These are phyloP conservation scores for Hippophae tibetana DNA, from an alignment of 306 rosid genomes.

Conservation along the genomic window DNA sequence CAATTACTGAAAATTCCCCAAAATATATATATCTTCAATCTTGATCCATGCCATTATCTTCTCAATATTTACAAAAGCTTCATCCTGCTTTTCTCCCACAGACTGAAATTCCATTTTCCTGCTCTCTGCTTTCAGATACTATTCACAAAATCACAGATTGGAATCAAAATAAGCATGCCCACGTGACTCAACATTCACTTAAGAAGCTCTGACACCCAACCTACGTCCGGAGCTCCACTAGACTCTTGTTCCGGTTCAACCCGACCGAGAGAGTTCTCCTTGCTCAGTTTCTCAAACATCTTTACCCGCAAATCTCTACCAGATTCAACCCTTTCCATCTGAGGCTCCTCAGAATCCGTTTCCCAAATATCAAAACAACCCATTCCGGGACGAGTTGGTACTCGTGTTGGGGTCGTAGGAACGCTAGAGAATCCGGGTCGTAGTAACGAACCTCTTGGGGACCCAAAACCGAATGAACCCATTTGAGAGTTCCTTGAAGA, in stretches of 20 bases:
- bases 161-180: not conserved
- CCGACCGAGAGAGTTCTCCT: constrained; percentile 53
- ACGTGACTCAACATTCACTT: constrained; percentile 21
- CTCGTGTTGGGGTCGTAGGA: constrained; percentile 63
- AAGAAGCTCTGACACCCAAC: constrained; percentile 74
- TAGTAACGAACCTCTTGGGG: constrained; percentile 54
- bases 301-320: constrained; percentile 64
- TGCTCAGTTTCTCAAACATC: constrained; percentile 80
- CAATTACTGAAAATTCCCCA: constrained; percentile 14
- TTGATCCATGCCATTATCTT: not conserved
- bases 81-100: constrained; percentile 21
- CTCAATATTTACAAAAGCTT: constrained; percentile 6
- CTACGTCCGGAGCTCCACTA: constrained; percentile 55
- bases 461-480: constrained; percentile 51
- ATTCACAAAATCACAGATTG: constrained; percentile 22
- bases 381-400: constrained; percentile 29
- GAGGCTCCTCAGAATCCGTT: constrained; percentile 43
- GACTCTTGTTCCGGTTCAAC: constrained; percentile 16
- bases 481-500: constrained; percentile 30
- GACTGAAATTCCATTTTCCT: not conserved
- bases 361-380: constrained; percentile 45
- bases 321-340: constrained; percentile 89
- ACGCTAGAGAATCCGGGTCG: constrained; percentile 74
- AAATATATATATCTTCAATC: constrained; percentile 39
- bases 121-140: constrained; percentile 18